These are phyloP conservation scores for Monilinia polystroma DNA, from an alignment of 2,329 filamentous ascomycete genomes.

Conservation along the genomic window DNA sequence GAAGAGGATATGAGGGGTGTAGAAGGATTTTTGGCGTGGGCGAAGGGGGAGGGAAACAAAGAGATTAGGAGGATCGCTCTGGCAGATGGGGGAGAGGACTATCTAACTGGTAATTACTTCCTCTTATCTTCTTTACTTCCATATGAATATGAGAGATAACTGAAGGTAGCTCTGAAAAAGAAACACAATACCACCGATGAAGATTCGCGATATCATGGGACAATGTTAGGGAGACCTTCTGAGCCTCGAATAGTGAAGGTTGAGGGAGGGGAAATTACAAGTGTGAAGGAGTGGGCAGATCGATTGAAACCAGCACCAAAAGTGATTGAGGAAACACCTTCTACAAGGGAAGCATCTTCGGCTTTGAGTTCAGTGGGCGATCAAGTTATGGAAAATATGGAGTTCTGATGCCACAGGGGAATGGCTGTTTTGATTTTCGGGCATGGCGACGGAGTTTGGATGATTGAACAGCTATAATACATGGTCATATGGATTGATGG, in stretches of 20 bases:
- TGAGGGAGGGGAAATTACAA: slow-evolving; percentile 71
- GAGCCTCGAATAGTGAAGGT: slow-evolving; percentile 73
- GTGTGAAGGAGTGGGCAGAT: slow-evolving; percentile 64
- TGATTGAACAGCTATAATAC: slow-evolving; percentile 28
- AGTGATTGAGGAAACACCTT: slow-evolving; percentile 24
- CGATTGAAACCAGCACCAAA: slow-evolving; percentile 39
- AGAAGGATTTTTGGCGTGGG: slow-evolving; percentile 77
- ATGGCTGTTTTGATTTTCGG: slow-evolving; percentile 17
- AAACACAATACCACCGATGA: slow-evolving; percentile 89
- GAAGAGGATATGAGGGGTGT: slow-evolving; percentile 78
- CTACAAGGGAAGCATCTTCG: slow-evolving; percentile 37
- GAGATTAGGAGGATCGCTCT: slow-evolving; percentile 81
- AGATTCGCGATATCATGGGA: slow-evolving; percentile 81
- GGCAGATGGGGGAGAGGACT: slow-evolving; percentile 64
- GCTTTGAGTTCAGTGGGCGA: slow-evolving; percentile 40
- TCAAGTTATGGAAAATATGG: slow-evolving; percentile 38
- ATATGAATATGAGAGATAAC: slow-evolving; percentile 26
- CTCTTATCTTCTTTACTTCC: not conserved
- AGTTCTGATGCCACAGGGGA: slow-evolving; percentile 31
- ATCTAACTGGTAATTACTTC: slow-evolving; percentile 55
- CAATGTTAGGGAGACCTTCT: slow-evolving; percentile 71
- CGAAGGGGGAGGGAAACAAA: slow-evolving; percentile 67
- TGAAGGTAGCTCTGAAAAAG: slow-evolving; percentile 70
- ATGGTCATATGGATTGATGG: slow-evolving; percentile 15
- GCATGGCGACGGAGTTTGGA: slow-evolving; percentile 40